Evolutionary conservation across 192 early-diverging fungal genomes (phyloP).

Genomic region (Coemansia sp.): DNA sequence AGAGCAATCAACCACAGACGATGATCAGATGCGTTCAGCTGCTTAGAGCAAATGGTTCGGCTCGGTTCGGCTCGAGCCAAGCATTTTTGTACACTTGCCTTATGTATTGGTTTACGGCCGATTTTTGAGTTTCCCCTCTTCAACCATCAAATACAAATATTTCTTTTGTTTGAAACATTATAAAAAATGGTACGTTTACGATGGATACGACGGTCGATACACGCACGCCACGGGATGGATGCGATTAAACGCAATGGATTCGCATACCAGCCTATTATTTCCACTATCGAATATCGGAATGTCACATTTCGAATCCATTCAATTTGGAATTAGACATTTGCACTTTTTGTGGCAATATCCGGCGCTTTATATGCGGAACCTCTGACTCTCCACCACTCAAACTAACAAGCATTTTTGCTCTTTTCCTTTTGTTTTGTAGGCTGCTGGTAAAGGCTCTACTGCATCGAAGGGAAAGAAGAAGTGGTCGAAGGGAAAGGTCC

Average conservation of each 20-base stretch:
- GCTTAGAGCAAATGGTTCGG: slow-evolving; percentile 4
- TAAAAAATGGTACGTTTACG: slow-evolving; percentile 18
- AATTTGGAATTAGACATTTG: neutral
- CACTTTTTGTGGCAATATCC: too few species aligned
- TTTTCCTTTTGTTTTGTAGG: slow-evolving; percentile 16
- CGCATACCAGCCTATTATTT: neutral
- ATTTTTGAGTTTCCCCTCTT: neutral
- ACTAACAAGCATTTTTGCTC: neutral
- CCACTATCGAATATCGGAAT: neutral
- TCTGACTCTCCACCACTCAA: too few species aligned
- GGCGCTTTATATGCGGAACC: too few species aligned
- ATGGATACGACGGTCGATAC: slow-evolving; percentile 1
- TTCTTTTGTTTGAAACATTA: slow-evolving; percentile 4
- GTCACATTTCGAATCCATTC: neutral
- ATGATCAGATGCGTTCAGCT: slow-evolving; percentile 17
- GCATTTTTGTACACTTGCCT: neutral
- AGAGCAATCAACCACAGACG: neutral
- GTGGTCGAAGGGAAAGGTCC: slow-evolving; percentile 99
- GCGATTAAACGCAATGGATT: slow-evolving; percentile 11
- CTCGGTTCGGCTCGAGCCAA: neutral
- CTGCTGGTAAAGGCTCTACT: slow-evolving; percentile 36
- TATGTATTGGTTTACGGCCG: neutral
- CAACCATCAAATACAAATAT: slow-evolving; percentile 12
- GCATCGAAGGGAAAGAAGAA: slow-evolving; percentile 73
- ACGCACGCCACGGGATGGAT: neutral